A percentile compares a stretch with the other conserved stretches of the same genome.
Evolutionary conservation across 2,329 filamentous ascomycete species (phyloP).

Genomic region (Apiospora arundinis): DNA sequence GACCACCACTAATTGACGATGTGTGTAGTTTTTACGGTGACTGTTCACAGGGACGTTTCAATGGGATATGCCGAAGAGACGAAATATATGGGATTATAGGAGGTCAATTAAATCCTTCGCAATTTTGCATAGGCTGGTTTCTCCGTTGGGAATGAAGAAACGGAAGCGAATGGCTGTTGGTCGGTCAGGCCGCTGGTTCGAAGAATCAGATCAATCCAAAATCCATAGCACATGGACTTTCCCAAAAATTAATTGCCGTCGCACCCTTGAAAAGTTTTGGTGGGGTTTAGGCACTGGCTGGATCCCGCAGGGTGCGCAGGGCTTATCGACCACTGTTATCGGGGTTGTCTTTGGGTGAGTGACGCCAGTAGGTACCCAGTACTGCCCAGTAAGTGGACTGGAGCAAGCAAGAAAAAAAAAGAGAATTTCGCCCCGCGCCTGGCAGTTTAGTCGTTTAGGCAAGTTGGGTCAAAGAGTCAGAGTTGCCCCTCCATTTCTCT

Average conservation of each 20-base stretch:
- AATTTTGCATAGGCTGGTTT: neutral
- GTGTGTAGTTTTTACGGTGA: neutral
- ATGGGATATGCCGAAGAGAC: neutral
- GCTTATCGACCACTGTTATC: constrained; percentile 18
- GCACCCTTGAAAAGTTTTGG: constrained; percentile 21
- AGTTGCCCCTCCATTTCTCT: constrained; percentile 24
- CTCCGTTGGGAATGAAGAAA: neutral
- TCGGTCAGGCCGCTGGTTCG: neutral
- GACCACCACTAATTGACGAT: neutral
- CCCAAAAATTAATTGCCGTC: constrained; percentile 13
- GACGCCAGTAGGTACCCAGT: constrained; percentile 1
- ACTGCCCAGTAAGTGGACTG: neutral
- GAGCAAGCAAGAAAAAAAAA: neutral
- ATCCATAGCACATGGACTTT: neutral
- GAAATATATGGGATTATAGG: neutral
- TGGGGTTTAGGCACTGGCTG: constrained; percentile 2
- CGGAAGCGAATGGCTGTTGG: neutral
- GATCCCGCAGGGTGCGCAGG: neutral
- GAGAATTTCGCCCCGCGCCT: constrained; percentile 26
- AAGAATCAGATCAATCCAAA: neutral
- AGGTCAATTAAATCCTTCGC: neutral
- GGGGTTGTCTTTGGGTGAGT: constrained; percentile 5
- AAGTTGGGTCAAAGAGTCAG: neutral
- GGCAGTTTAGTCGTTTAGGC: neutral
- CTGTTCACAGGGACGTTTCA: too few relatives aligned